Conservation (phyloP, 257 asterid species). For the Eustoma russellianum region DNA sequence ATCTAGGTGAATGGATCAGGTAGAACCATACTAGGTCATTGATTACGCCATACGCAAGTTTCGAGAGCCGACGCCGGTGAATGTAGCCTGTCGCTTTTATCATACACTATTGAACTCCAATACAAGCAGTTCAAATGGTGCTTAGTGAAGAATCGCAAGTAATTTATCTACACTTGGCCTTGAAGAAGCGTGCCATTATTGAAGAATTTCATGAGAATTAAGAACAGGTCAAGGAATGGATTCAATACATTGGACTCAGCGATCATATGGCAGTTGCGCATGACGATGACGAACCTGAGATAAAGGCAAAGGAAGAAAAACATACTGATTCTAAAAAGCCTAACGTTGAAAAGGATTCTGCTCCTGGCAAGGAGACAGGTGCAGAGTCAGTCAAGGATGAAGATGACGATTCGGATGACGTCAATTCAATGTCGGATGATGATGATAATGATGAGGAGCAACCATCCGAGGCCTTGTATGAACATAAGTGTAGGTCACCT, state of each 20-base stretch:
- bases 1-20: too few relatives aligned
- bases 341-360: constrained; percentile 28
- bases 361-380: constrained; percentile 48
- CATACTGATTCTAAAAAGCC: constrained; percentile 36
- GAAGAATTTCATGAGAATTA: constrained; percentile 89
- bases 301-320: constrained; percentile 36
- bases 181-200: constrained; percentile 74
- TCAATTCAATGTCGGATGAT: constrained; percentile 15
- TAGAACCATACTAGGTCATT: too few relatives aligned
- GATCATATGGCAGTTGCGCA: constrained; percentile 66
- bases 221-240: constrained; percentile 95
- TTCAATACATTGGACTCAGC: constrained; percentile 71
- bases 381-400: constrained; percentile 14
- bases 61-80: too few relatives aligned
- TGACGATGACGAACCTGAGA: constrained; percentile 58
- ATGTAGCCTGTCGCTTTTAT: too few relatives aligned
- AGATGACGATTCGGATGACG: constrained; percentile 37
- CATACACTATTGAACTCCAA: too few relatives aligned
- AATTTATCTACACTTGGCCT: constrained; percentile 70
- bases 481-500: too few relatives aligned
- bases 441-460: constrained; percentile 28
- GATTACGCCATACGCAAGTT: too few relatives aligned
- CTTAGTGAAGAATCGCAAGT: constrained; percentile 80
- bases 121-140: constrained; percentile 43
- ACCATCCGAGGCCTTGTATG: too few relatives aligned